phyloP scores from a whole-genome alignment of 2,329 filamentous ascomycete species.

The Colletotrichum spaethianum region DNA sequence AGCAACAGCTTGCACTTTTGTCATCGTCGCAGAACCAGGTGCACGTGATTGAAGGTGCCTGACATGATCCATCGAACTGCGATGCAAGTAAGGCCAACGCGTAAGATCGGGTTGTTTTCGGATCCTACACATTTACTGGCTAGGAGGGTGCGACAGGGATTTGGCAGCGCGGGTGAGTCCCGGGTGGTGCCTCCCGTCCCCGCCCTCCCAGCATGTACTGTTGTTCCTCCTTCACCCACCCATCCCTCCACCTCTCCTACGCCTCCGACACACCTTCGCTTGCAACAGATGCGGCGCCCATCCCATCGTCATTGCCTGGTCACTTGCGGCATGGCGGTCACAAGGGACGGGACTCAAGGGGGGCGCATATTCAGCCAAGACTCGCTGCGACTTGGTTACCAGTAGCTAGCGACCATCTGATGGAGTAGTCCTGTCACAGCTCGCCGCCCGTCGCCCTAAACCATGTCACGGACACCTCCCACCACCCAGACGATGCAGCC shows the following conservation, averaged over 20 bases:
- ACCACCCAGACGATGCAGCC: slow-evolving; percentile 24
- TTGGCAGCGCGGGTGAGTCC: background rate
- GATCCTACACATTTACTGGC: background rate
- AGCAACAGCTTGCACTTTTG: background rate
- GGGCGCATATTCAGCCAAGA: slow-evolving; percentile 26
- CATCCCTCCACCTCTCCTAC: slow-evolving; percentile 22
- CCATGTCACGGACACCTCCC: slow-evolving; percentile 35
- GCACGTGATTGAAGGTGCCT: background rate
- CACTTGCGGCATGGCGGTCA: slow-evolving; percentile 25
- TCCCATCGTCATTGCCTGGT: slow-evolving; percentile 34
- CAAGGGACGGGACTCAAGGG: background rate
- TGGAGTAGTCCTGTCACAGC: slow-evolving; percentile 27
- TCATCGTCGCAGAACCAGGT: background rate
- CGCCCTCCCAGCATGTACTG: background rate
- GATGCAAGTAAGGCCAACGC: slow-evolving; percentile 1
- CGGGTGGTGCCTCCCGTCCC: slow-evolving; percentile 31
- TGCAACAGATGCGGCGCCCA: slow-evolving; percentile 30
- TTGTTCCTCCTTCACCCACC: background rate
- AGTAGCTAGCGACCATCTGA: slow-evolving; percentile 25
- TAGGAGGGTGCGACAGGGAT: background rate
- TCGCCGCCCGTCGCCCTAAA: slow-evolving; percentile 30
- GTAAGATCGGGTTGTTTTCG: slow-evolving; percentile 9
- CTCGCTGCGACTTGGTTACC: slow-evolving; percentile 5
- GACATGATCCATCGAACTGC: too few relatives aligned
- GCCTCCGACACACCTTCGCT: slow-evolving; percentile 35